Base-by-base conservation (phyloP, 495 filamentous ascomycete species). In the Penicillium roqueforti region DNA sequence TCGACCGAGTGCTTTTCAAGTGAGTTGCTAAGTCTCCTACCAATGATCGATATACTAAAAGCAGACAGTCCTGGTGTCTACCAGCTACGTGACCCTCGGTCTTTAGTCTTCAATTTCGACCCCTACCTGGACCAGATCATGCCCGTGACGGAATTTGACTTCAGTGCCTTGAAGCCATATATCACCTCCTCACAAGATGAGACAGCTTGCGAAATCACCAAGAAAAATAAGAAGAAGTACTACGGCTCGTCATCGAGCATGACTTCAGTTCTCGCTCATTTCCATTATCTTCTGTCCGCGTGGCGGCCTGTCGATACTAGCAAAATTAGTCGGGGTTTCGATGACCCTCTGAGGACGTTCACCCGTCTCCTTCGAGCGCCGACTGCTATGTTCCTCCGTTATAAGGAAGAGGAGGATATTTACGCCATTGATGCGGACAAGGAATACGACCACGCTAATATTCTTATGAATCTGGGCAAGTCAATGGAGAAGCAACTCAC, bases 341-440 rank as follows among this genome's bases (percentile, higher is more conserved):
- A 74, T 0, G 76, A 80, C 0, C 76, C 81, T 7, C 68, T 78
- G 23, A 58, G 67, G n/a, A 76, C 73, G 1, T 96, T 92, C 67
- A 95, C 91, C 6, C 72, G 74, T 14, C 74, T 95, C 36, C 76
- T 82, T 54, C 80, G 83, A 49, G 79, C 79, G 1, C 91, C 93
- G 1, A 77, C 83, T 13, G 89, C 91, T 14, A 84, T 92, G 59
- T 95, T 97, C 61, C 72, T 97, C 22, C 83, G 88, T 39, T 91
- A 84, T 70, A 91, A 87, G 60, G 80, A 92, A 67, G 90, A 87
- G 59, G 80, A 92, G 67, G 91, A 89, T 3, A 76, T 80, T 1
- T 97, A 97, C 66, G 92, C 95, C n/a, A 95, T 99, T 56, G 93
- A 99, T 71, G 88, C 91, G 0, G 93, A 97, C 69, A 99, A 97